Base-by-base conservation (phyloP, 2,329 filamentous ascomycete species). In the Lomentospora prolificans region DNA sequence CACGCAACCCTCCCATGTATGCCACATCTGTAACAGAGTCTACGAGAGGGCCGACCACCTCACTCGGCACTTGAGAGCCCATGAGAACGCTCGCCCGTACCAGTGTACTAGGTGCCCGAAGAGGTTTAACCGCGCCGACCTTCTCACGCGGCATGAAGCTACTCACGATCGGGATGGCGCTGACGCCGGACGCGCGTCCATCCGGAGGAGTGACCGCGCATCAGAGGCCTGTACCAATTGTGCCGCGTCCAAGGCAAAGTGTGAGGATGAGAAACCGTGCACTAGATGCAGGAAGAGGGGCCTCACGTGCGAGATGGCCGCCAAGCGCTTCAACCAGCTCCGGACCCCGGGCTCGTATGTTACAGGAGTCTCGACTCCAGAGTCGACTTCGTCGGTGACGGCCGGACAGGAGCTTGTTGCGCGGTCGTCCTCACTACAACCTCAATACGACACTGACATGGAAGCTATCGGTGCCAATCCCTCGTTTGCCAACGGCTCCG, bases 41-140 rank as follows among this genome's bases (percentile, higher is more conserved):
- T 80, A 80, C 60, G 77, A 75, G 36, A 72, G 77, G 10, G 76
- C 77, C 3, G 77, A 80, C 62, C 77, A 80, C 61, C 73, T 80
- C 9, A 76, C 78, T 55, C 68, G 75, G 25, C 75, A 78, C 61
- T 75, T 77, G 36, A 73, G 75, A 60, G 75, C 74, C 3, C 75
- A 78, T 60, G 77, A 75, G 2, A 67, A 77, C 5, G 75, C 75
- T 4, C 75, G 76, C 52, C 72, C 75, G 28, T 78, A 78, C 61
- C 63, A 68, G 17, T 78, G 75, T 60, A 67, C 75, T 39, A 68
- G 80, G 56, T 79, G 77, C 60, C 72, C 75, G 56, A 80, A 80
- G 61, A 74, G 74, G 4, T 80, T 80, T 63, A 75, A 76, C 8
- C 71, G 77, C 19, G 77, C 77, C 57, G 77, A 80, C 61, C 69